Evolutionary conservation across 2,329 filamentous ascomycete genomes (phyloP).

Genomic region (Penicillium thymicola): DNA sequence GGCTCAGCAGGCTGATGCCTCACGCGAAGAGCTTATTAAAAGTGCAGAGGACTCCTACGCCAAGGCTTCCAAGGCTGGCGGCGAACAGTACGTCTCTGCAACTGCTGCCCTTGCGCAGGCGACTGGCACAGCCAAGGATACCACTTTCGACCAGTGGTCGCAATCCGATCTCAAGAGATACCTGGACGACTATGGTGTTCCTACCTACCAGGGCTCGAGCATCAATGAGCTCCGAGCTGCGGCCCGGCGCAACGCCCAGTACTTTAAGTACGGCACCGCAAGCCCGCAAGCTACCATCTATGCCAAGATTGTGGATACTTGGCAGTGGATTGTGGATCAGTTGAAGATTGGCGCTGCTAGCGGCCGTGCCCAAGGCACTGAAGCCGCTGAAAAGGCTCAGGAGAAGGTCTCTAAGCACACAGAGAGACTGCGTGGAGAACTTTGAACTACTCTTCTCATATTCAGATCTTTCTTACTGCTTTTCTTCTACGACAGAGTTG

Average conservation of each 20-base stretch:
- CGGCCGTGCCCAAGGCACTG: slow-evolving; percentile 48
- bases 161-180: slow-evolving; percentile 71
- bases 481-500: neutral
- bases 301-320: slow-evolving; percentile 55
- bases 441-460: slow-evolving; percentile 20
- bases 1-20: slow-evolving; percentile 61
- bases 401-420: slow-evolving; percentile 53
- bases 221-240: slow-evolving; percentile 67
- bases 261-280: slow-evolving; percentile 72
- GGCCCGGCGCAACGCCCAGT: slow-evolving; percentile 70
- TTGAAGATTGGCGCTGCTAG: slow-evolving; percentile 48
- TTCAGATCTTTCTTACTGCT: neutral
- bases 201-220: slow-evolving; percentile 64
- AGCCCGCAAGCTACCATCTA: slow-evolving; percentile 63
- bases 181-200: slow-evolving; percentile 73
- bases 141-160: slow-evolving; percentile 69
- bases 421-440: slow-evolving; percentile 30
- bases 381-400: slow-evolving; percentile 45
- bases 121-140: slow-evolving; percentile 63
- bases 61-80: slow-evolving; percentile 48
- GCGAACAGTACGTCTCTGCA: slow-evolving; percentile 56
- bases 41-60: slow-evolving; percentile 49
- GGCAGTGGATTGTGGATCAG: slow-evolving; percentile 50
- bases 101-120: slow-evolving; percentile 67
- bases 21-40: slow-evolving; percentile 69